phyloP scores from a whole-genome alignment of 805 yeast genomes.

The Priceomyces fermenticarens region DNA sequence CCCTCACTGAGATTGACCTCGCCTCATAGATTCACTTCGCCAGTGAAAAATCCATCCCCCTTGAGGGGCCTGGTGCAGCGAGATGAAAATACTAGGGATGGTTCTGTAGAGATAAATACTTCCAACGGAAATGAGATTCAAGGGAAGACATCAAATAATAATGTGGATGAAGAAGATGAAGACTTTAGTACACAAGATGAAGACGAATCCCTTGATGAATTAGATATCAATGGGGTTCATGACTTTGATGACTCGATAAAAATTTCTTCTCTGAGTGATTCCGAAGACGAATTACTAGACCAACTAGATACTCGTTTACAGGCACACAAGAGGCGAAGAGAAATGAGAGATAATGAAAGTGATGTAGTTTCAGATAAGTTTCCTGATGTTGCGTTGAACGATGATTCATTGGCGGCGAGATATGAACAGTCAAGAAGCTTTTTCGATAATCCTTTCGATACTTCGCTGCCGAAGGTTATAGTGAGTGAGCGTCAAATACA shows the following conservation, averaged over 20 bases:
- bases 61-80: neutral
- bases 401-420: neutral
- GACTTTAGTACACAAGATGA: neutral
- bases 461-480: conserved; percentile 3
- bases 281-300: conserved; percentile 15
- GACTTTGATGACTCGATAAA: neutral
- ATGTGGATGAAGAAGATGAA: neutral
- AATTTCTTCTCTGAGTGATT: conserved; percentile 13
- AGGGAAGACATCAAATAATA: no score
- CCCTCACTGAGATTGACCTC: neutral
- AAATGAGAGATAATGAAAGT: no score
- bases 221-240: no score
- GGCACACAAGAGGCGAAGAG: neutral
- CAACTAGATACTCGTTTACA: conserved; percentile 15
- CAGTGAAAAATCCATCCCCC: conserved; percentile 4
- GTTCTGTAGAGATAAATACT: no score
- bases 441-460: conserved; percentile 1
- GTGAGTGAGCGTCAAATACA: neutral
- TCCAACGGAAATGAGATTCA: no score
- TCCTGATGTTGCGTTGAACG: no score
- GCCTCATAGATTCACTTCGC: neutral
- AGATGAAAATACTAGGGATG: no score
- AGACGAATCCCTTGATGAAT: neutral
- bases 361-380: no score
- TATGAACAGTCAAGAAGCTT: neutral